Percentiles rank a stretch among this genome's conserved stretches.
Evolutionary conservation across 345 rosid genomes (phyloP).

Genomic region (Chamaenerion angustifolium): DNA sequence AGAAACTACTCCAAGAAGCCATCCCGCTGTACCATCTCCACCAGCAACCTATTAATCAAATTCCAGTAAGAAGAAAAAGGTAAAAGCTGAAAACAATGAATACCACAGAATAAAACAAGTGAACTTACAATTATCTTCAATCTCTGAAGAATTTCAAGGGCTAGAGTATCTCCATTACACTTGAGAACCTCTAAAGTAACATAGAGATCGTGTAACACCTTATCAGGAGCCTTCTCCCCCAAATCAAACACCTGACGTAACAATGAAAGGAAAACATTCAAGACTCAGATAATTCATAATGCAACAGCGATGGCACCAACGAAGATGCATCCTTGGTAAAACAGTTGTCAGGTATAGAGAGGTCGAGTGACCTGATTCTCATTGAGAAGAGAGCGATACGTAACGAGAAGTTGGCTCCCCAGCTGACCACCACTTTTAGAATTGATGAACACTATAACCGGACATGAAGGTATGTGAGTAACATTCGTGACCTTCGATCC

Average conservation of each 20-base stretch:
- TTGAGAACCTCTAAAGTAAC: conserved; percentile 25
- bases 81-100: neutral
- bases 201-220: conserved; percentile 32
- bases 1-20: conserved; percentile 63
- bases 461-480: conserved; percentile 20
- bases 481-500: conserved; percentile 2
- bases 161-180: conserved; percentile 31
- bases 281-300: neutral
- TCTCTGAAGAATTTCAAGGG: conserved; percentile 30
- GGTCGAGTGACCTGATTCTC: conserved; percentile 29
- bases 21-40: conserved; percentile 69
- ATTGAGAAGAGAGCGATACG: conserved; percentile 41
- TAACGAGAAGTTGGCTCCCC: conserved; percentile 44
- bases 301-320: no score
- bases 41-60: conserved; percentile 45
- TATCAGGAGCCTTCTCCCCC: conserved; percentile 38
- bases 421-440: conserved; percentile 68
- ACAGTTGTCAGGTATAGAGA: neutral
- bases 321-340: no score
- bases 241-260: conserved; percentile 45
- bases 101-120: neutral
- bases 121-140: conserved; percentile 53
- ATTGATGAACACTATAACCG: conserved; percentile 54
- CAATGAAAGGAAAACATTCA: neutral
- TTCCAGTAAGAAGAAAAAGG: neutral